Percentiles rank a stretch among this genome's conserved stretches.
Evolutionary conservation across 2,329 filamentous ascomycete genomes (phyloP).

Genomic region (Aspergillus cejpii): DNA sequence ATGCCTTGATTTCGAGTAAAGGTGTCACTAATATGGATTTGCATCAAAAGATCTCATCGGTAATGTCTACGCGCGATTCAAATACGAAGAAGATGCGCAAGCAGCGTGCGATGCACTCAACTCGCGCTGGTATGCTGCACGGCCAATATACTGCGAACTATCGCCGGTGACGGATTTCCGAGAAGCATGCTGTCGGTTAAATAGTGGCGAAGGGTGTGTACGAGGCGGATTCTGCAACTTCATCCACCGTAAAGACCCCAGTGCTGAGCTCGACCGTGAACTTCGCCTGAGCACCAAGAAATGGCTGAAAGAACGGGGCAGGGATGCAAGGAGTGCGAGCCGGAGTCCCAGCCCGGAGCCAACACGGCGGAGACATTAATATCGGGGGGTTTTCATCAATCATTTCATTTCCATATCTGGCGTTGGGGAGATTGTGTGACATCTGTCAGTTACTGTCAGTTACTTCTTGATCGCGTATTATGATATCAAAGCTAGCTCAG

Average conservation of each 20-base stretch:
- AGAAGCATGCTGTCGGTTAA: constrained; percentile 92
- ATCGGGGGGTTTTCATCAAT: constrained; percentile 2
- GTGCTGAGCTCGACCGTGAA: constrained; percentile 79
- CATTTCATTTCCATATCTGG: constrained; percentile 14
- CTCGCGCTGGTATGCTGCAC: constrained; percentile 89
- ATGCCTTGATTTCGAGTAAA: background rate
- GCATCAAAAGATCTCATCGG: constrained; percentile 70
- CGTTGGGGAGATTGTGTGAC: constrained; percentile 18
- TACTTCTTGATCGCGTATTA: constrained; percentile 15
- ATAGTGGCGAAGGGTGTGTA: constrained; percentile 90
- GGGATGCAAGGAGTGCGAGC: constrained; percentile 73
- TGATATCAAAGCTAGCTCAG: constrained; percentile 26
- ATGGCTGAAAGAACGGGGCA: constrained; percentile 79
- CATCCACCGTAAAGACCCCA: constrained; percentile 94
- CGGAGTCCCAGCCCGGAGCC: constrained; percentile 84
- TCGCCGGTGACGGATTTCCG: constrained; percentile 96
- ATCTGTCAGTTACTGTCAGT: constrained; percentile 13
- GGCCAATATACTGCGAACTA: constrained; percentile 96
- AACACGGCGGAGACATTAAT: constrained; percentile 61
- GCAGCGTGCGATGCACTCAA: constrained; percentile 91
- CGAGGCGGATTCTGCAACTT: constrained; percentile 98
- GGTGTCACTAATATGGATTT: constrained; percentile 11
- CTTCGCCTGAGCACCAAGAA: constrained; percentile 87
- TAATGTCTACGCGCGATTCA: constrained; percentile 99
- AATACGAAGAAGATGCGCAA: constrained; percentile 96